Evolutionary conservation across 768 basidiomycete genomes (phyloP), one percentile per base, ranked within the genome.

Genomic region (Suillus plorans): DNA sequence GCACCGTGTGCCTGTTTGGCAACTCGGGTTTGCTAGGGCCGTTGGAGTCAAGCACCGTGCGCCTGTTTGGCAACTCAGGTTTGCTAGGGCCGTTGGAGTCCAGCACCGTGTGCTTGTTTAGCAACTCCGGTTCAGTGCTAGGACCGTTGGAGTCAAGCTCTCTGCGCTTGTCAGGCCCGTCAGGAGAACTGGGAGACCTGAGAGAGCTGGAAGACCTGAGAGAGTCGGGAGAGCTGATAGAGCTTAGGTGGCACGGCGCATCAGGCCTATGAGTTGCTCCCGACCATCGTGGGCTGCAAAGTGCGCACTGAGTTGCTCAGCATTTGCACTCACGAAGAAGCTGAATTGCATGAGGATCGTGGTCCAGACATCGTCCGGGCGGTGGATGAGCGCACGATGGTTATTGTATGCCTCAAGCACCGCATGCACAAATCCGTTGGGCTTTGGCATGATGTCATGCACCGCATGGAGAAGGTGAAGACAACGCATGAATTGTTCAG

Each of bases 311-410:
- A 81, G 68, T 1, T 73, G 71, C 57, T 80, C 79, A 6, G 73
- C 66, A 55, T 76, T 69, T 14, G 69, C 71, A 59, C 72, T 71
- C 28, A 77, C 71, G 55, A 68, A 79, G 64, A 77, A 72, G 61
- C 71, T 79, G 66, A 80, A 69, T 53, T 81, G 80, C 18, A 67
- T 70, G 7, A 80, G 64, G 52, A 82, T 81, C 1, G 80, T 77
- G 3, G 79, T 70, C 81, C 81, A 82, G 28, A 81, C 73, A 64
- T 82, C 81, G 62, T 82, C 81, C 0, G 80, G 81, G 14, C 81
- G 68, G n/a, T 80, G 69, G 18, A 77, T 64, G 37, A 83, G 69
- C 5, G 71, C 69, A 49, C 76, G 78, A 62, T 80, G 79, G 5
- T 71, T 39, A 55, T 75, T 78, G 63, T 79, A 80, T 1, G 78